Evolutionary conservation across 2,329 filamentous ascomycete species (phyloP), one percentile per base, ranked within the genome.

Genomic region (Penicillium polonicum): DNA sequence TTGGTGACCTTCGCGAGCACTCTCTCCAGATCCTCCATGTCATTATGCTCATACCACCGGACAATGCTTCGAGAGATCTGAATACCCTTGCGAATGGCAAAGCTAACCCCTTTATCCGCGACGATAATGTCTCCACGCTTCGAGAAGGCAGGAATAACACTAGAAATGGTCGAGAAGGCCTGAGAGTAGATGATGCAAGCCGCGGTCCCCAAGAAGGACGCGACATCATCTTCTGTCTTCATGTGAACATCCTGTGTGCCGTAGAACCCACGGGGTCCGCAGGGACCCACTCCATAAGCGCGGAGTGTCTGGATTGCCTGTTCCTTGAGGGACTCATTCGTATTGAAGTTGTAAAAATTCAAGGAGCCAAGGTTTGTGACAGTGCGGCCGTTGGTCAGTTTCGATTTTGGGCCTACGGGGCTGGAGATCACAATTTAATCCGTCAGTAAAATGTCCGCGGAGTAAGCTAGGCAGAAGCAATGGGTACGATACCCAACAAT

Each of bases 171-270:
- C 27, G 91, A 96, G 73, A 99, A 97, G 4, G 92, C 88, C 72
- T 99, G 94, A 0, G 94, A 90, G 71, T 99, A 99, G 59, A 99
- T 87, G 65, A 99, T 97, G 71, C 91, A 95, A 33, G 89, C 88
- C 54, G 92, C 87, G 1, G 90, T 91, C 25, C 94, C 94, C 27
- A 99, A 78, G 72, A 93, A 96, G 10, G 89, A 85, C 25, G 94
- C 92, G 70, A 99, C 92, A 73, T 97, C 93, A 56, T 90, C 86
- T 78, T 99, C 94, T 17, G 91, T 92, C 80, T 95, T 94, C 85
- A 97, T 93, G 76, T 99, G 94, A 45, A 97, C 92, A 76, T 99
- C 94, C 74, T 97, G 93, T 33, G 92, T 99, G 64, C 92, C 94
- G 78, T 99, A 99, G 79, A 99, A 99, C 63, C 96, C 92, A 6